Conservation (phyloP, 23 red algal genomes). For the Cyanidium caldarium region DNA sequence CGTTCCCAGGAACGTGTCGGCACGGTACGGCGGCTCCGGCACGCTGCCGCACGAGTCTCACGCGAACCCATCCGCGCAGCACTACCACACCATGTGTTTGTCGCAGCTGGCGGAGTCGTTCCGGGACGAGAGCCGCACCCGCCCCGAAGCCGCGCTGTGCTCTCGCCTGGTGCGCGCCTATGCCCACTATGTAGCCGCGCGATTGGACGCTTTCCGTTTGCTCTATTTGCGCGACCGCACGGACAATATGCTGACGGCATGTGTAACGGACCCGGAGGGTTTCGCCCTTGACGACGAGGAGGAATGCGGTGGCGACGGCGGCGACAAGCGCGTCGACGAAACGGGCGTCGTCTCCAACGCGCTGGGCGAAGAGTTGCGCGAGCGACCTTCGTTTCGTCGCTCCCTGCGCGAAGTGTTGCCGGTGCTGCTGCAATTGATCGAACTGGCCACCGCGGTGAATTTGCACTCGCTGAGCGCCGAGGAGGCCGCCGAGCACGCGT, state of each 20-base stretch:
- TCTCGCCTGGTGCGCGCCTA: conserved; percentile 4
- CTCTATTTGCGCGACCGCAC: background rate
- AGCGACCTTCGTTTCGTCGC: background rate
- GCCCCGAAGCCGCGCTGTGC: conserved; percentile 11
- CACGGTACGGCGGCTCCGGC: background rate
- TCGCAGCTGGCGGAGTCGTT: background rate
- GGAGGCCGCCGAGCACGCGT: background rate
- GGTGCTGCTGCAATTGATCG: background rate
- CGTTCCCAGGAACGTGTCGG: background rate
- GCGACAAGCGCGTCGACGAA: background rate
- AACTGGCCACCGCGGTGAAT: background rate
- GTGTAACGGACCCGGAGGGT: background rate
- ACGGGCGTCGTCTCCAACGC: background rate
- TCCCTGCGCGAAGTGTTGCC: background rate
- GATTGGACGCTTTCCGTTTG: conserved; percentile 6
- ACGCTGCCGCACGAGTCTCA: too few relatives aligned
- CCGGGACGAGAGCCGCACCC: conserved; percentile 4
- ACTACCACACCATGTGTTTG: background rate
- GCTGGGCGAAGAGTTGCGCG: background rate
- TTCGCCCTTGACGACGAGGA: too few relatives aligned
- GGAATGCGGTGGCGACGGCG: too few relatives aligned
- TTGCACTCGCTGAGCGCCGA: background rate
- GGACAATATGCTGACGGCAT: background rate
- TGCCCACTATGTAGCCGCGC: background rate
- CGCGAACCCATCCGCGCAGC: too few relatives aligned